phyloP scores from a whole-genome alignment of 768 basidiomycete species.

The Artomyces pyxidatus region DNA sequence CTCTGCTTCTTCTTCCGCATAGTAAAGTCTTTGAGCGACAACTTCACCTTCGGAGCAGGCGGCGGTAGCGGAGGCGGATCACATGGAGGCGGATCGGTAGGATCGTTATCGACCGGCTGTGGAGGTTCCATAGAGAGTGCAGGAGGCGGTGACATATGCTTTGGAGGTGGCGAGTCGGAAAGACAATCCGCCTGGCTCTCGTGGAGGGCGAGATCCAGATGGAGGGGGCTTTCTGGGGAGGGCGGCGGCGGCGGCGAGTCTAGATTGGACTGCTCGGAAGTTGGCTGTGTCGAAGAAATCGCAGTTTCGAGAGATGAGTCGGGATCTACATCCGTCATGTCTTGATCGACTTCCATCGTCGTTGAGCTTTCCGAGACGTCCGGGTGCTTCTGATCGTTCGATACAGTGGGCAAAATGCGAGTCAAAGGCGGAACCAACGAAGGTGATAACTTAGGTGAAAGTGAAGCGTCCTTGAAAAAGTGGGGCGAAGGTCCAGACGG shows the following conservation, averaged over 20 bases:
- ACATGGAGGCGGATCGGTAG: too few species aligned
- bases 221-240: too few species aligned
- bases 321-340: too few species aligned
- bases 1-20: conserved; percentile 17
- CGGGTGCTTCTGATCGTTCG: conserved; percentile 1
- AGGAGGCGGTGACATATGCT: too few species aligned
- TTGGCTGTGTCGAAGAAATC: too few species aligned
- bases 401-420: not conserved
- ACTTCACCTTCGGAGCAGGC: conserved; percentile 14
- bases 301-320: too few species aligned
- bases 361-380: not conserved
- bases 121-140: not conserved
- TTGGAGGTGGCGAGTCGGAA: too few species aligned
- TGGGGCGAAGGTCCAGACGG: not conserved
- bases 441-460: conserved; percentile 18
- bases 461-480: conserved; percentile 10
- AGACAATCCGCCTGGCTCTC: too few species aligned
- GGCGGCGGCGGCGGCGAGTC: too few species aligned
- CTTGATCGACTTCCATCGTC: conserved; percentile 8
- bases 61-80: conserved; percentile 3
- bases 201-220: too few species aligned
- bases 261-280: too few species aligned
- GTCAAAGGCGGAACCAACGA: conserved; percentile 10
- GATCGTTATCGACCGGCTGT: not conserved
- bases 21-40: conserved; percentile 17